A percentile compares a stretch with the other conserved stretches of the same genome.
These are phyloP conservation scores for Emydomyces testavorans DNA, from an alignment of 2,329 filamentous ascomycete genomes.

Conservation along the genomic window DNA sequence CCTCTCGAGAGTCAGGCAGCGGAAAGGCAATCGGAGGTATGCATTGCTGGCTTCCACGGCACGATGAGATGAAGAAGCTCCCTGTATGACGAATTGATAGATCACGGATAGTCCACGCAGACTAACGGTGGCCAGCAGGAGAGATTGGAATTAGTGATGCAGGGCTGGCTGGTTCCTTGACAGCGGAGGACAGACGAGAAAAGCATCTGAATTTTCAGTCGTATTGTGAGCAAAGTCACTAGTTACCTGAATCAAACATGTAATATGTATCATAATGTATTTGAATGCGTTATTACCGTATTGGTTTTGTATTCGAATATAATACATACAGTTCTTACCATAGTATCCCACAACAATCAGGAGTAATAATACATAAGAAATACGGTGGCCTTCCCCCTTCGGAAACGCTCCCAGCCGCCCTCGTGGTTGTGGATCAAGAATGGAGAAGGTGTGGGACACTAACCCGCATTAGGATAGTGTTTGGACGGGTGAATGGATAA, in stretches of 20 bases:
- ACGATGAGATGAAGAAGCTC: not conserved
- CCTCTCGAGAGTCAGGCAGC: not conserved
- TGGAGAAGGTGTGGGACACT: not conserved
- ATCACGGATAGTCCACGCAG: slow-evolving; percentile 1
- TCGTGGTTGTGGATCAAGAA: slow-evolving; percentile 7
- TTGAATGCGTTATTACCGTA: not conserved
- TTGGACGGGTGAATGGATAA: not conserved
- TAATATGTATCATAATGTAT: not conserved
- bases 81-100: slow-evolving; percentile 4
- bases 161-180: not conserved
- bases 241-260: not conserved
- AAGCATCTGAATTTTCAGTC: too few species aligned
- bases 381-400: not conserved
- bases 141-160: not conserved
- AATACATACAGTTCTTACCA: too few species aligned
- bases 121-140: not conserved
- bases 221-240: too few species aligned
- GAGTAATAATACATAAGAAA: too few species aligned
- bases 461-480: not conserved
- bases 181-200: not conserved
- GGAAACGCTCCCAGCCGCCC: slow-evolving; percentile 7
- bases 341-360: too few species aligned
- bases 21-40: not conserved
- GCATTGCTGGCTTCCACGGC: not conserved
- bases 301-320: too few species aligned